Percentiles rank a stretch among this genome's conserved stretches.
Conservation (phyloP, 1,284 basidiomycete species). For the Ganoderma meredithae region DNA sequence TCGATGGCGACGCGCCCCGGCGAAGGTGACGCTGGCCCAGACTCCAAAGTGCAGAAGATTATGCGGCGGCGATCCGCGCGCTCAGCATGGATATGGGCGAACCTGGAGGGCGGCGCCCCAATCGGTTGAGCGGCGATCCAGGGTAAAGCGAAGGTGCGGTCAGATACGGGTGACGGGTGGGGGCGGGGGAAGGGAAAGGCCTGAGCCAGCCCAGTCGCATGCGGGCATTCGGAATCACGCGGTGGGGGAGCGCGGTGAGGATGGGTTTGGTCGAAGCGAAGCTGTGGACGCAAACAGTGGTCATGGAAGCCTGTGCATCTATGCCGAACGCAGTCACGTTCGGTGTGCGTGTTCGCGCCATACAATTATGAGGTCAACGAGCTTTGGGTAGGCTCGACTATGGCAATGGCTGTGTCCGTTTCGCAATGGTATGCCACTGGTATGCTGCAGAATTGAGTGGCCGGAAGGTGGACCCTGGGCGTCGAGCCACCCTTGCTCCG, state of each 20-base stretch:
- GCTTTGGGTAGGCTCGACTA: neutral
- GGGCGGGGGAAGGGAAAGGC: constrained; percentile 16
- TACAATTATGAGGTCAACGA: neutral
- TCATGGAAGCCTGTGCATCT: neutral
- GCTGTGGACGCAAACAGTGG: neutral
- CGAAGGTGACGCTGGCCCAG: constrained; percentile 10
- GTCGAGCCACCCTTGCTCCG: too few relatives aligned
- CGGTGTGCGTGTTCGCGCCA: neutral
- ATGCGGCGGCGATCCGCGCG: constrained; percentile 12
- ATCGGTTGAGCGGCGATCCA: constrained; percentile 22
- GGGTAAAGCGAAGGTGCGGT: neutral
- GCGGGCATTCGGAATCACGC: neutral
- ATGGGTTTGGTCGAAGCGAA: neutral
- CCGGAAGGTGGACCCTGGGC: too few relatives aligned
- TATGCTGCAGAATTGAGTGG: neutral
- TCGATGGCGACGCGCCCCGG: constrained; percentile 12
- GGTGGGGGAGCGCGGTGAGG: neutral
- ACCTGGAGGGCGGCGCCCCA: neutral
- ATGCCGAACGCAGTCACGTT: neutral
- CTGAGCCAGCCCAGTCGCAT: constrained; percentile 14
- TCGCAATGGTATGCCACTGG: neutral
- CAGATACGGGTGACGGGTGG: neutral
- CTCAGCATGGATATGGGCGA: constrained; percentile 4
- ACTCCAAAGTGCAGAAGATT: constrained; percentile 7
- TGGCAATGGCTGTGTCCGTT: neutral